Percentiles rank a stretch among this genome's conserved stretches.
Evolutionary conservation across 805 yeast species (phyloP).

Genomic region (Scheffersomyces lignosus): DNA sequence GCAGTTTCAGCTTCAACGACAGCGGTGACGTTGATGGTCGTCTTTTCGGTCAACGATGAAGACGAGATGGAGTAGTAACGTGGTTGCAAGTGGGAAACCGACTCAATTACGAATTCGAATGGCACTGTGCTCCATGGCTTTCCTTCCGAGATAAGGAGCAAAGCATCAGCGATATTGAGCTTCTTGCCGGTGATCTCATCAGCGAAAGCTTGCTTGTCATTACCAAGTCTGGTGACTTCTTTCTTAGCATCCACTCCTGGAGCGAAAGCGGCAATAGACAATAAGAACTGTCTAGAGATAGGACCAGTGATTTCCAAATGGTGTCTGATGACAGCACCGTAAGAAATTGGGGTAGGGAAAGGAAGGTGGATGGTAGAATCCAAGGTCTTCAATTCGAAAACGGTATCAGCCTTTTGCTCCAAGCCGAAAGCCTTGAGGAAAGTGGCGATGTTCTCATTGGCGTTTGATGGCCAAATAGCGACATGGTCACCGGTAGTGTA

Average conservation of each 20-base stretch:
- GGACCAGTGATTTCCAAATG: slow-evolving; percentile 91
- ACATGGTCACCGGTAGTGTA: slow-evolving; percentile 96
- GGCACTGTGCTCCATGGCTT: slow-evolving; percentile 76
- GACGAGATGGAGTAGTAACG: slow-evolving; percentile 97
- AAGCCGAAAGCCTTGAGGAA: slow-evolving; percentile 68
- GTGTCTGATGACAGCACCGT: slow-evolving; percentile 80
- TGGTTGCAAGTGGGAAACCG: slow-evolving; percentile 79
- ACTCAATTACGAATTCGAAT: slow-evolving; percentile 79
- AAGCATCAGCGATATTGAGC: slow-evolving; percentile 74
- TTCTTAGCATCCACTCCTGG: slow-evolving; percentile 62
- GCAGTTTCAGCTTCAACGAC: slow-evolving; percentile 71
- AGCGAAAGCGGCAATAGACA: slow-evolving; percentile 75
- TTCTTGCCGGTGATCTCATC: slow-evolving; percentile 58
- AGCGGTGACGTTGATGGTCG: slow-evolving; percentile 80
- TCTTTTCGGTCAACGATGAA: slow-evolving; percentile 75
- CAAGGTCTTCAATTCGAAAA: slow-evolving; percentile 63
- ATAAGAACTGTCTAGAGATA: slow-evolving; percentile 83
- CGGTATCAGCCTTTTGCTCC: slow-evolving; percentile 47
- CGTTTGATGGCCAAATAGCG: slow-evolving; percentile 92
- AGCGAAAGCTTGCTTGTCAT: slow-evolving; percentile 70
- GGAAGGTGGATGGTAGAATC: slow-evolving; percentile 68
- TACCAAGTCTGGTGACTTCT: slow-evolving; percentile 53
- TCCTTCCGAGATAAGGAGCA: slow-evolving; percentile 61
- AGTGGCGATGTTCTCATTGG: slow-evolving; percentile 68
- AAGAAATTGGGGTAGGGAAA: slow-evolving; percentile 83